These are phyloP conservation scores for Entomortierella lignicola DNA, from an alignment of 192 early-diverging fungal genomes.

Conservation along the genomic window DNA sequence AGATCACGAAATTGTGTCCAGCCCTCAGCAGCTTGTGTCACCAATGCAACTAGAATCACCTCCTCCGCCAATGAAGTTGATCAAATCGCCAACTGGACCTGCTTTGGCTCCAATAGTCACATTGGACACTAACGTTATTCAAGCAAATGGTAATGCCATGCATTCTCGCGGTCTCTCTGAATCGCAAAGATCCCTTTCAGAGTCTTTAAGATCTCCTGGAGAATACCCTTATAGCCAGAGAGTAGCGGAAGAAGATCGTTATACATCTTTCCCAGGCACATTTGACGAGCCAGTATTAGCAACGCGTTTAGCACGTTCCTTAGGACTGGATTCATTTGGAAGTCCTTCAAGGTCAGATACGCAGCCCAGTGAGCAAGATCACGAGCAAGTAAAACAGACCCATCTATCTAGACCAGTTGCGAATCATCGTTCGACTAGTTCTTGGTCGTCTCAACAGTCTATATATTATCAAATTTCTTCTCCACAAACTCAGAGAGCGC, in stretches of 20 bases:
- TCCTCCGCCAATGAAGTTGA: slow-evolving; percentile 15
- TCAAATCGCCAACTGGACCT: slow-evolving; percentile 17
- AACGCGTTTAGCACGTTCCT: slow-evolving; percentile 19
- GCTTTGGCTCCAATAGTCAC: slow-evolving; percentile 25
- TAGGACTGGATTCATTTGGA: slow-evolving; percentile 31
- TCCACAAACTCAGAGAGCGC: background rate
- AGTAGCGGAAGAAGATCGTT: slow-evolving; percentile 13
- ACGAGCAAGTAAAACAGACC: no score
- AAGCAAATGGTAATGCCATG: background rate
- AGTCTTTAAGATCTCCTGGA: background rate
- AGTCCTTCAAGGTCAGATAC: background rate
- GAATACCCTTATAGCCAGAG: background rate
- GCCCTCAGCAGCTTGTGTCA: background rate
- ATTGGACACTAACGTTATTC: background rate
- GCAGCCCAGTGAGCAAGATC: no score
- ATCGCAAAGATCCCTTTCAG: background rate
- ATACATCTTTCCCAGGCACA: slow-evolving; percentile 34
- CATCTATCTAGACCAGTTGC: background rate
- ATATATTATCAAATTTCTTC: slow-evolving; percentile 12
- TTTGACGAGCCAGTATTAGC: slow-evolving; percentile 35
- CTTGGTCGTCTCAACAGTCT: slow-evolving; percentile 49
- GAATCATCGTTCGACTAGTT: slow-evolving; percentile 21
- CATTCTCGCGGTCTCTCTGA: background rate
- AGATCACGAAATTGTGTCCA: background rate
- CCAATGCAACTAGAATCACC: slow-evolving; percentile 1